Conservation (phyloP, 192 early-diverging fungal genomes). For the Entrophospora sp. region DNA sequence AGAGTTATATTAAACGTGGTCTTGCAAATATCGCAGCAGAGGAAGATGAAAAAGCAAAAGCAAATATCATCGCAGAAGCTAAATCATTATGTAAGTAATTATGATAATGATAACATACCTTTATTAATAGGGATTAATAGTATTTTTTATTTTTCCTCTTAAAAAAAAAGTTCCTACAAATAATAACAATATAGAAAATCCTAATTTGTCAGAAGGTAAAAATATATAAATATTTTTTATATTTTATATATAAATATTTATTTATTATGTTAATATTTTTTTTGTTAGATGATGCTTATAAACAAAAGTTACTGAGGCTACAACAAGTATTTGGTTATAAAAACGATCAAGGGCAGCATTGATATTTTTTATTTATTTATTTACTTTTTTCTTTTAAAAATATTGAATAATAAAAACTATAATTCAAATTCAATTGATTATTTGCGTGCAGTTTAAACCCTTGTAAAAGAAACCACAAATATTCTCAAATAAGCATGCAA, state of each 20-base stretch:
- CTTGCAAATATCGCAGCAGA: constrained; percentile 50
- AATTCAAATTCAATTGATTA: too few species aligned
- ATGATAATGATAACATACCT: background rate
- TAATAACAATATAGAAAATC: background rate
- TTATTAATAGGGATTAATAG: background rate
- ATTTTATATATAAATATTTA: background rate
- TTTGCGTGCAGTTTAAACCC: too few species aligned
- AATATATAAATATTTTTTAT: background rate
- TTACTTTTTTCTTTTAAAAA: too few species aligned
- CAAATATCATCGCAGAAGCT: constrained; percentile 6
- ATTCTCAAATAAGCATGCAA: too few species aligned
- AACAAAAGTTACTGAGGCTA: constrained; percentile 46
- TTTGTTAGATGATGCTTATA: constrained; percentile 31
- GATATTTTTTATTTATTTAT: too few species aligned
- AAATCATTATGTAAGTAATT: constrained; percentile 8
- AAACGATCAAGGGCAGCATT: too few species aligned
- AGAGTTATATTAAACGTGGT: constrained; percentile 66
- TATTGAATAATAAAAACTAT: too few species aligned
- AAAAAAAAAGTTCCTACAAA: background rate
- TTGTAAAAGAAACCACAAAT: too few species aligned
- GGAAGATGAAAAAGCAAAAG: constrained; percentile 28
- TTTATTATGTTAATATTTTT: background rate
- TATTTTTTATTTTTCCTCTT: background rate
- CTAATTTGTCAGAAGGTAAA: background rate
- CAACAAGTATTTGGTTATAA: constrained; percentile 48